Base-by-base conservation (phyloP, 176 grass and related monocot genomes). In the Echinochloa phyllopogon region DNA sequence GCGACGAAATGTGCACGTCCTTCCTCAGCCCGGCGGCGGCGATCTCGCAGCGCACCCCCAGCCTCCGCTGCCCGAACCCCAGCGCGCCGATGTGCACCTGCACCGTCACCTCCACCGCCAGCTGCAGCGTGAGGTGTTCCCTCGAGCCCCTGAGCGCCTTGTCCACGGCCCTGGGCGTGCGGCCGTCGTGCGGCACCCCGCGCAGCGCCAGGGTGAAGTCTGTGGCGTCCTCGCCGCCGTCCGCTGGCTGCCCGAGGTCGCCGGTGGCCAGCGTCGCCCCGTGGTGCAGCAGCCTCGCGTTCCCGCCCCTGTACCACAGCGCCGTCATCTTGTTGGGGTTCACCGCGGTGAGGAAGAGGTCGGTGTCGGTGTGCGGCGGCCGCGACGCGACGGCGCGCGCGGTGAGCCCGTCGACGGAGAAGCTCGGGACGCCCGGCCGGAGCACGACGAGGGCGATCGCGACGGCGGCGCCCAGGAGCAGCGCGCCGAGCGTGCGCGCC, bases 261-360 rank as follows among this genome's bases (percentile, higher is more conserved):
- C 94, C 92, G 17, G 29, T 68, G 1, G 85, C 92, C 4, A 94
- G 45, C 12, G 82, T 29, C 13, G 61, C 21, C 6, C 76, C 85
- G 0, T 11, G 12, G 83, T 88, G 71, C 55, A 43, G 3, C 59
- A 95, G 73, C 76, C 21, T 17, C 25, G 83, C 91, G 33, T 18
- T 48, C 14, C 83, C 93, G 58, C 75, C 27, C 52, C 64, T 49
- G 74, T 94, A 98, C 65, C 72, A 86, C 56, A 91, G 92, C 41
- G 85, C 90, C 20, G 89, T 84, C 65, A 85, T 55, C 66, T 69
- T 78, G 66, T 92, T 98, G 0, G 96, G 96, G 76, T 98, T 98
- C 39, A 52, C 27, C 29, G 87, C 87, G 21, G 66, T 89, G 75
- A 95, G 21, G 53, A 85, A 88, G 41, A 95, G 25, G 59, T 94